Percentiles rank a stretch among this genome's conserved stretches.
Evolutionary conservation across 805 yeast genomes (phyloP).

Genomic region (Yamadazyma nakazawae): DNA sequence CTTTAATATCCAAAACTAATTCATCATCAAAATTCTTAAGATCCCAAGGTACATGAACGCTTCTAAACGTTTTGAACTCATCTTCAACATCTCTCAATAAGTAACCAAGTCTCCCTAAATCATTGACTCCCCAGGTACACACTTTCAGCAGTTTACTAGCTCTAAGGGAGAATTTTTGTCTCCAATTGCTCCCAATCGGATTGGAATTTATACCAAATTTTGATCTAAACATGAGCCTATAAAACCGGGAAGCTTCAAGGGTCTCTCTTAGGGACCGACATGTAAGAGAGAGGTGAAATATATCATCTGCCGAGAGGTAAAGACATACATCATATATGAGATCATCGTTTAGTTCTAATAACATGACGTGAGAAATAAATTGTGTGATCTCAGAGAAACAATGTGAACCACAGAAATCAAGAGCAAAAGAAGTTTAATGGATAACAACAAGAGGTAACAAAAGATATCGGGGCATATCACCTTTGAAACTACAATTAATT

Average conservation of each 20-base stretch:
- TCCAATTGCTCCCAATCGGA: slow-evolving; percentile 46
- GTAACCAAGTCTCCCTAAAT: slow-evolving; percentile 48
- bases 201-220: slow-evolving; percentile 45
- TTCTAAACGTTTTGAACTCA: slow-evolving; percentile 18
- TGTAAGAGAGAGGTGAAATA: slow-evolving; percentile 37
- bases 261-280: slow-evolving; percentile 33
- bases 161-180: slow-evolving; percentile 42
- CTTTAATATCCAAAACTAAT: slow-evolving; percentile 46
- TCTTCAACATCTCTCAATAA: slow-evolving; percentile 23
- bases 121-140: slow-evolving; percentile 50
- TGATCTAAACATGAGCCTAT: slow-evolving; percentile 32
- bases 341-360: slow-evolving; percentile 2
- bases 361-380: slow-evolving; percentile 1
- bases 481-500: too few relatives aligned
- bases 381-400: neutral
- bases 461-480: too few relatives aligned
- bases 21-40: slow-evolving; percentile 33
- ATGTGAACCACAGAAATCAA: neutral
- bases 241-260: slow-evolving; percentile 19
- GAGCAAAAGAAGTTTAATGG: neutral
- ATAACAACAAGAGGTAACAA: too few relatives aligned
- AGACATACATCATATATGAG: slow-evolving; percentile 7
- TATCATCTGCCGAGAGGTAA: slow-evolving; percentile 35
- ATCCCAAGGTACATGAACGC: slow-evolving; percentile 37
- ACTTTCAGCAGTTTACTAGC: slow-evolving; percentile 31